Evolutionary conservation across 2,329 filamentous ascomycete species (phyloP), one percentile per base, ranked within the genome.

Genomic region (Colletotrichum incanum): DNA sequence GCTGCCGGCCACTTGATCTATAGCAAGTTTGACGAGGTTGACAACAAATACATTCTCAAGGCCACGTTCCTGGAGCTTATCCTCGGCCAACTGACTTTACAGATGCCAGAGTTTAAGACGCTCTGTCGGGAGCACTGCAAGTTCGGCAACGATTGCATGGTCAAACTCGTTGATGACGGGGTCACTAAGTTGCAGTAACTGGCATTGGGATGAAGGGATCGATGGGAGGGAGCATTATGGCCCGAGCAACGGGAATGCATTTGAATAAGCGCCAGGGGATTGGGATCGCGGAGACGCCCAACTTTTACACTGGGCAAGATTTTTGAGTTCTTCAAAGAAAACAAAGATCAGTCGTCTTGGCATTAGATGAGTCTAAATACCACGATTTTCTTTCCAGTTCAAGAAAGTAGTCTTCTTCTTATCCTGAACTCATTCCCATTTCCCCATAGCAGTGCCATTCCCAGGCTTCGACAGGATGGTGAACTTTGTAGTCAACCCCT

Each of bases 401-500:
- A 4, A 12, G 5, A 37, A 3, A 7, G n/a, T 16, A 16, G 2
- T n/a, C 20, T 1, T 55, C 18, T 11, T 20, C 0, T 5, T 6
- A 37, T 6, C 18, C 26, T 31, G 0, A 3, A n/a, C n/a, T 49
- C 3, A 59, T 2, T 1, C 1, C 20, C 43, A 23, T n/a, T 59
- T 54, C 23, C 26, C 23, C 11, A 26, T 37, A 0, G 65, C 8
- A 2, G 54, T 72, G 28, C 34, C n/a, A 18, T 72, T 69, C 14
- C 65, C 65, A 18, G 26, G n/a, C 41, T 68, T 58, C 1, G 69
- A 59, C 37, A 71, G 45, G 23, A 71, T 43, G 1, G 63, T 73
- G 18, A 73, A 64, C 18, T 31, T 23, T 18, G 67, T 65, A 20
- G 71, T 73, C 50, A 73, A 14, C 1, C 67, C 71, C 58, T 72